A percentile compares a stretch with the other conserved stretches of the same genome.
Conservation (phyloP, 257 asterid species). For the Penstemon newberryi region DNA sequence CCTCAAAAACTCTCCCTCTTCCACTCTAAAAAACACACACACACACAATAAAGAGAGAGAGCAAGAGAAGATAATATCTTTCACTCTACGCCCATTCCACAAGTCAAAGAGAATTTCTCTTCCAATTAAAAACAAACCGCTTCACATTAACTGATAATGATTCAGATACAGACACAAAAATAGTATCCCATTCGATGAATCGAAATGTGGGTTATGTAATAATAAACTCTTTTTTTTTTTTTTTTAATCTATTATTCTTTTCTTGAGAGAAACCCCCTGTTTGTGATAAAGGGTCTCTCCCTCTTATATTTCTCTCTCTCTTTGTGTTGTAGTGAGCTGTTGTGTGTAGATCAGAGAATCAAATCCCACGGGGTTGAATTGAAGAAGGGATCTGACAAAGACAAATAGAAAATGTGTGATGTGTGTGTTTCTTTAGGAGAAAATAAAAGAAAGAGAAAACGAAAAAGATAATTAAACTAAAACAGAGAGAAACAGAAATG, state of each 20-base stretch:
- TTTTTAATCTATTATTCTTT: conserved; percentile 42
- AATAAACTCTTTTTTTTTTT: conserved; percentile 16
- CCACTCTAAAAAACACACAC: conserved; percentile 28
- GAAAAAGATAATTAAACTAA: not conserved
- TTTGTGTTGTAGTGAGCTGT: conserved; percentile 32
- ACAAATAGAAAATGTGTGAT: conserved; percentile 27
- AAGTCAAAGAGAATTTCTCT: conserved; percentile 32
- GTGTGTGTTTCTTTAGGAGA: not conserved
- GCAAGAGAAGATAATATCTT: conserved; percentile 24
- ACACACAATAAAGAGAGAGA: conserved; percentile 30
- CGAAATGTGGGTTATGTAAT: conserved; percentile 28
- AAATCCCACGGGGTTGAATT: conserved; percentile 33
- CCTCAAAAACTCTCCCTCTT: conserved; percentile 17
- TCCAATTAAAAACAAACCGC: conserved; percentile 29
- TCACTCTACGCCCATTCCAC: conserved; percentile 36
- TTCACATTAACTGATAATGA: conserved; percentile 35
- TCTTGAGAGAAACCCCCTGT: conserved; percentile 48
- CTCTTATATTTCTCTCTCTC: conserved; percentile 20
- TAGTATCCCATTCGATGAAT: conserved; percentile 10
- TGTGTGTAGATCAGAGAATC: conserved; percentile 44
- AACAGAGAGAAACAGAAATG: not conserved
- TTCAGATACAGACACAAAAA: conserved; percentile 36
- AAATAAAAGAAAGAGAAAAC: not conserved
- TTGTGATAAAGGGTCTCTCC: conserved; percentile 38
- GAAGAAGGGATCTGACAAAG: conserved; percentile 47